Percentiles rank a stretch among this genome's conserved stretches.
Evolutionary conservation across 1,284 basidiomycete genomes (phyloP).

Genomic region (Ganoderma boninense): DNA sequence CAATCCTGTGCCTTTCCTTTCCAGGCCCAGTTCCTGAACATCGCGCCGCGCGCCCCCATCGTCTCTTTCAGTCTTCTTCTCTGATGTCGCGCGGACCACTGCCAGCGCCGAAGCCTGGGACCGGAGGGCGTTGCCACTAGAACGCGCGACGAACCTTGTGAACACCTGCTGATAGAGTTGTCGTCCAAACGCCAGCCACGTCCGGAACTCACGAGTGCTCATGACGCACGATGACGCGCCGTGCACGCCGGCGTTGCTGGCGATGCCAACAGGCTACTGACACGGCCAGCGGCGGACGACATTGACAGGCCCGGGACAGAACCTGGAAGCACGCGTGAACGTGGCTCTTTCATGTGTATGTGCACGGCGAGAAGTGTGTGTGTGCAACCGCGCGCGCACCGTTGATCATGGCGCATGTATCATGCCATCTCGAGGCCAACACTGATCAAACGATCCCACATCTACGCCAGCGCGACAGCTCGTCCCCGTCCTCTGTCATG

Average conservation of each 20-base stretch:
- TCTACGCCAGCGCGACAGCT: neutral
- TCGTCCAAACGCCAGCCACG: too few species aligned
- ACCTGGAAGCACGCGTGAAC: neutral
- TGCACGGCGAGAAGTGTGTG: neutral
- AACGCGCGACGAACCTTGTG: neutral
- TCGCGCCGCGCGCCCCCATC: neutral
- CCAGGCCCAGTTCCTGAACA: neutral
- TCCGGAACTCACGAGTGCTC: too few species aligned
- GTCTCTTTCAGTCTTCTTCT: neutral
- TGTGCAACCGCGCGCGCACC: neutral
- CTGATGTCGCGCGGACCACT: neutral
- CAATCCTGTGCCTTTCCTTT: neutral
- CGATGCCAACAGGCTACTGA: conserved; percentile 1
- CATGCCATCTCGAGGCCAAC: neutral
- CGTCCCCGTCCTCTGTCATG: neutral
- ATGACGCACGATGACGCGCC: conserved; percentile 2
- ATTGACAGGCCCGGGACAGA: neutral
- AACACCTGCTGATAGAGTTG: conserved; percentile 5
- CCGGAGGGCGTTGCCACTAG: neutral
- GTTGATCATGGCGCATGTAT: conserved; percentile 3
- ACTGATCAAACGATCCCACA: neutral
- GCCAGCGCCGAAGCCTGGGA: neutral
- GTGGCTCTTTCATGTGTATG: neutral
- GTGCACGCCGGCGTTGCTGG: neutral
- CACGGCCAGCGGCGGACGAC: neutral